Base-by-base conservation (phyloP, 176 grass and related monocot species). In the Panicum miliaceum region DNA sequence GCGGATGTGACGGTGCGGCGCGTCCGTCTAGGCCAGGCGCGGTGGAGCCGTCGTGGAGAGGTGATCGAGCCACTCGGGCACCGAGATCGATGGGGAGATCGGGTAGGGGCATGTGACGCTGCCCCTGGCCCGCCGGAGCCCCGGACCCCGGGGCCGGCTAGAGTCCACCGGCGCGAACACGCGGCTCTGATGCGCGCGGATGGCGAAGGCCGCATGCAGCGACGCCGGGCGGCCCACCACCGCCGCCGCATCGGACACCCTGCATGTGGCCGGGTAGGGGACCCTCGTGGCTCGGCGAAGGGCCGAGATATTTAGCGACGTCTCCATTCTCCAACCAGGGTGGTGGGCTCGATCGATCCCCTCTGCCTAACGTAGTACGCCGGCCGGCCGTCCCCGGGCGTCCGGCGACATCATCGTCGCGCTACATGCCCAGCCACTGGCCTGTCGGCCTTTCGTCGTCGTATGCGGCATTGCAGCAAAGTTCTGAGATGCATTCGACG, bases 301-400 rank as follows among this genome's bases (percentile, higher is more conserved):
- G 22, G 38, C 37, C 4, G 67, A 19, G 75, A 77, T 43, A 59
- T 77, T 60, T 76, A 57, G 73, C 73, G 34, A 76, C 75, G 54
- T 4, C 20, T 6, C 20, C 50, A 14, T 18, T 4, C 35, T 8
- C 67, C 12, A n/a, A 22, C 8, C 16, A n/a, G 37, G 38, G 65
- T n/a, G 2, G 41, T 45, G 22, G 40, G 23, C n/a, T 27, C 23
- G 14, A 35, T 0, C 22, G 10, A 70, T 48, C 69, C 26, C 23
- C 42, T 72, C 69, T 29, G n/a, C 68, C n/a, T 26, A 25, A 25
- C 4, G 68, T 45, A 46, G 22, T 14, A 26, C 66, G 8, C 41
- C 7, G 40, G 40, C 40, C 29, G 29, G 7, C 29, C 35, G n/a
- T 32, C 42, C 16, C 69, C 69, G 69, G 70, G 25, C 70, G 11